phyloP scores from a whole-genome alignment of 305 asterid genomes.

The Fraxinus baroniana region DNA sequence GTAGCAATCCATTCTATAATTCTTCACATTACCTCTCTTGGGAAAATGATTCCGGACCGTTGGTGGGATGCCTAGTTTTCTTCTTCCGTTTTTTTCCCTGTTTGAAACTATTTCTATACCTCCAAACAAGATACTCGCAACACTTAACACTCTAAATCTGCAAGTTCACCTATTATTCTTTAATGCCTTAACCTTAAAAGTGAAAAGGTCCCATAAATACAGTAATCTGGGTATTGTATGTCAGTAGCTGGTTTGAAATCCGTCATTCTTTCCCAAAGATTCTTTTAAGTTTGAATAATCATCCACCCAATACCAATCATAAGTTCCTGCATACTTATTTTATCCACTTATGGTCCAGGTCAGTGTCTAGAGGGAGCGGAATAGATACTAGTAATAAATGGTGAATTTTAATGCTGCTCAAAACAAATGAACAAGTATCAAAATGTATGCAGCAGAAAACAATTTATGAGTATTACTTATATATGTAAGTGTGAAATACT shows the following conservation, averaged over 20 bases:
- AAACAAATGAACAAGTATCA: background rate
- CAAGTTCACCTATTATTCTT: background rate
- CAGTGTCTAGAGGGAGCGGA: background rate
- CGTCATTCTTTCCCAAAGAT: background rate
- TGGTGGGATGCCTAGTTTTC: background rate
- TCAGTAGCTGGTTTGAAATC: background rate
- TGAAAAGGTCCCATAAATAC: background rate
- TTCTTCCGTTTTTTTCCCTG: background rate
- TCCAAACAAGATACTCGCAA: background rate
- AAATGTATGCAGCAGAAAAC: background rate
- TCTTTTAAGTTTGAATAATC: background rate
- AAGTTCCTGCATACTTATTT: background rate
- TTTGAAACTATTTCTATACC: background rate
- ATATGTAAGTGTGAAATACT: background rate
- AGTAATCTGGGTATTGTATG: background rate
- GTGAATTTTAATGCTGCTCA: background rate
- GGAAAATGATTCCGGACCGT: background rate
- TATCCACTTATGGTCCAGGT: background rate
- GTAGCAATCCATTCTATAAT: background rate
- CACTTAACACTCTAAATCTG: background rate
- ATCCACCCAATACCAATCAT: background rate
- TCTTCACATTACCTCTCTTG: background rate
- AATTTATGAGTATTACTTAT: background rate
- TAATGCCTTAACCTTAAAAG: background rate
- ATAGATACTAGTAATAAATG: background rate